phyloP scores from a whole-genome alignment of 1,284 basidiomycete genomes.

The Termitomyces sp. region DNA sequence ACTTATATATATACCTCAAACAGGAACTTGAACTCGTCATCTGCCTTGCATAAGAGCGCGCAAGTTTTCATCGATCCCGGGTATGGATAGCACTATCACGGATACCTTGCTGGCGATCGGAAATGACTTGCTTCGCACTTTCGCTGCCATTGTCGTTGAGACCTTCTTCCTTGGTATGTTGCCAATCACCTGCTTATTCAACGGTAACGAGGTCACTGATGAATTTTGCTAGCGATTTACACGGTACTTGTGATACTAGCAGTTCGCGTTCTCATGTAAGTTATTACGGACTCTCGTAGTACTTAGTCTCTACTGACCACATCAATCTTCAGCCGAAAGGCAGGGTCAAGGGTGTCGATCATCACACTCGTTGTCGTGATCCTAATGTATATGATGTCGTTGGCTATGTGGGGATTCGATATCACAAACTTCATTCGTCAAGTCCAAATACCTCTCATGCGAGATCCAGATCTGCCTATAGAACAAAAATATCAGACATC shows the following conservation, averaged over 20 bases:
- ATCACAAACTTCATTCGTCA: not conserved
- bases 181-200: not conserved
- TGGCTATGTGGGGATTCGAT: constrained; percentile 8
- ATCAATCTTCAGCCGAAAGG: not conserved
- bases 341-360: not conserved
- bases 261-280: constrained; percentile 4
- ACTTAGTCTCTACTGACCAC: not conserved
- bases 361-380: not conserved
- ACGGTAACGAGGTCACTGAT: not conserved
- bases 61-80: not conserved
- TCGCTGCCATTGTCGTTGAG: constrained; percentile 8
- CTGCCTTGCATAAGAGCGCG: not conserved
- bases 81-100: constrained; percentile 3
- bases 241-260: constrained; percentile 2
- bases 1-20: not conserved
- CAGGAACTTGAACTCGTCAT: not conserved
- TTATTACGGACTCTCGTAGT: no score
- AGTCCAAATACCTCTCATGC: constrained; percentile 1
- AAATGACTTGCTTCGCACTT: constrained; percentile 8
- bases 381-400: constrained; percentile 3
- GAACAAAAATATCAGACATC: not conserved
- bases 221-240: constrained; percentile 3
- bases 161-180: constrained; percentile 11
- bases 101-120: not conserved
- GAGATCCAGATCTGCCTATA: not conserved